Percentiles rank a stretch among this genome's conserved stretches.
phyloP scores from a whole-genome alignment of 1,284 basidiomycete species.

The Cutaneotrichosporon cyanovorans region DNA sequence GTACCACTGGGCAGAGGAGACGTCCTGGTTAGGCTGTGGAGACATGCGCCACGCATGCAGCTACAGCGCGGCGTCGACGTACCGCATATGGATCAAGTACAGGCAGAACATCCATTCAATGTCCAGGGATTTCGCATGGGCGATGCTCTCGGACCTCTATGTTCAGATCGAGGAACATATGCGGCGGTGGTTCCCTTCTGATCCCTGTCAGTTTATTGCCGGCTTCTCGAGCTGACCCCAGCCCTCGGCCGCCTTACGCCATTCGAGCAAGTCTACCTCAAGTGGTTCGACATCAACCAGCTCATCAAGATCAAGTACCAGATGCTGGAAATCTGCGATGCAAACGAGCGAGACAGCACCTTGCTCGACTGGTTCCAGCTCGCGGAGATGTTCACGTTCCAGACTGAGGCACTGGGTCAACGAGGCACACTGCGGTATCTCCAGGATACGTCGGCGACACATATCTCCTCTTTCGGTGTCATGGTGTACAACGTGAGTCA shows the following conservation, averaged over 20 bases:
- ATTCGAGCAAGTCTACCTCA: slow-evolving; percentile 12
- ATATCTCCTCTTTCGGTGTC: slow-evolving; percentile 14
- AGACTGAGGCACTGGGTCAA: slow-evolving; percentile 11
- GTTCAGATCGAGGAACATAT: slow-evolving; percentile 14
- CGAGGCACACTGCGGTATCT: slow-evolving; percentile 14
- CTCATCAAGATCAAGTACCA: slow-evolving; percentile 15
- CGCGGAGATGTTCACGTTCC: slow-evolving; percentile 10
- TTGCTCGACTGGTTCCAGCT: slow-evolving; percentile 14
- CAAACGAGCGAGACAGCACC: slow-evolving; percentile 3
- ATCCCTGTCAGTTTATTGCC: neutral
- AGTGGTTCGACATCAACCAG: slow-evolving; percentile 18
- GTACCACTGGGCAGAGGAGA: slow-evolving; percentile 13
- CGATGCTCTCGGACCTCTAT: slow-evolving; percentile 11
- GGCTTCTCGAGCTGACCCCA: neutral
- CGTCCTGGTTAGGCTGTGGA: slow-evolving; percentile 8
- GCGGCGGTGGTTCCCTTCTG: slow-evolving; percentile 15
- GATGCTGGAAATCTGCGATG: slow-evolving; percentile 10
- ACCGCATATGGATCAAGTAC: slow-evolving; percentile 15
- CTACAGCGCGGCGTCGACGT: slow-evolving; percentile 12
- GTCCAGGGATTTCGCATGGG: slow-evolving; percentile 7
- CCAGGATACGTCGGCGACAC: slow-evolving; percentile 20
- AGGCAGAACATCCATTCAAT: slow-evolving; percentile 4
- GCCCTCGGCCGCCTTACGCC: slow-evolving; percentile 5
- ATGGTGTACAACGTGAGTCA: slow-evolving; percentile 16
- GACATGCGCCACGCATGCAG: slow-evolving; percentile 16